Percentiles rank a stretch among this genome's conserved stretches.
These are phyloP conservation scores for Dryadomyces quercus-mongolicae DNA, from an alignment of 2,329 filamentous ascomycete genomes.

Conservation along the genomic window DNA sequence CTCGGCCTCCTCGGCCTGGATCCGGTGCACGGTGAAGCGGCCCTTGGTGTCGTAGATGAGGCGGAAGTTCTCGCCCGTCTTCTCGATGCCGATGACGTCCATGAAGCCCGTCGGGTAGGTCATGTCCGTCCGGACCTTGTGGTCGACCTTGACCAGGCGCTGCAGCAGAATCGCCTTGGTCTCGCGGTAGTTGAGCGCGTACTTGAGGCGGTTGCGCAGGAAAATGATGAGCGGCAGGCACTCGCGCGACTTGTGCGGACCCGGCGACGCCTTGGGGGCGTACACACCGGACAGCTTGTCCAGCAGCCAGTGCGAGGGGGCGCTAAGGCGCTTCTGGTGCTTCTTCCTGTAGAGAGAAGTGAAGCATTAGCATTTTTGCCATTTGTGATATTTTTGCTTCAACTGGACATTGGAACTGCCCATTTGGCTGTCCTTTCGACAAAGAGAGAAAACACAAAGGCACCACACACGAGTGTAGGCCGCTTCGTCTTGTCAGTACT, in stretches of 20 bases:
- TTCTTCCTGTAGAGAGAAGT: slow-evolving; percentile 58
- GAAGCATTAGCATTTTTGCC: background rate
- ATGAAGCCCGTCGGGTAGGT: slow-evolving; percentile 98
- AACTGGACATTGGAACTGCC: background rate
- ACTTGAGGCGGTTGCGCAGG: slow-evolving; percentile 95
- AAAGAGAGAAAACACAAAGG: background rate
- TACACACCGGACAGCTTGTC: slow-evolving; percentile 97
- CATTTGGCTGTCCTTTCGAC: background rate
- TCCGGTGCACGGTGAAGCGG: slow-evolving; percentile 99
- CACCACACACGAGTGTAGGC: background rate
- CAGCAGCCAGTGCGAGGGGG: slow-evolving; percentile 98
- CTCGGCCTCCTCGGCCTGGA: slow-evolving; percentile 95
- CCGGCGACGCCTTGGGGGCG: slow-evolving; percentile 57
- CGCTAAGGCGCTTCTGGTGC: slow-evolving; percentile 99
- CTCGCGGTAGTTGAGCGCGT: slow-evolving; percentile 98
- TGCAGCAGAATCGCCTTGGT: slow-evolving; percentile 98
- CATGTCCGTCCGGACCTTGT: slow-evolving; percentile 97
- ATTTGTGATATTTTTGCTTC: too few relatives aligned
- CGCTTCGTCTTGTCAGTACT: slow-evolving; percentile 19
- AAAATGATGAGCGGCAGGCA: slow-evolving; percentile 99
- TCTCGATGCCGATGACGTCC: slow-evolving; percentile 99
- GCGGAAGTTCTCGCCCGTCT: slow-evolving; percentile 99
- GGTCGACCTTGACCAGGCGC: slow-evolving; percentile 98
- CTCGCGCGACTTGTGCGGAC: slow-evolving; percentile 99
- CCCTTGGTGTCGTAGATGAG: slow-evolving; percentile 99